Evolutionary conservation across 768 basidiomycete genomes (phyloP), one percentile per base, ranked within the genome.

Genomic region (Coprinopsis sp.): DNA sequence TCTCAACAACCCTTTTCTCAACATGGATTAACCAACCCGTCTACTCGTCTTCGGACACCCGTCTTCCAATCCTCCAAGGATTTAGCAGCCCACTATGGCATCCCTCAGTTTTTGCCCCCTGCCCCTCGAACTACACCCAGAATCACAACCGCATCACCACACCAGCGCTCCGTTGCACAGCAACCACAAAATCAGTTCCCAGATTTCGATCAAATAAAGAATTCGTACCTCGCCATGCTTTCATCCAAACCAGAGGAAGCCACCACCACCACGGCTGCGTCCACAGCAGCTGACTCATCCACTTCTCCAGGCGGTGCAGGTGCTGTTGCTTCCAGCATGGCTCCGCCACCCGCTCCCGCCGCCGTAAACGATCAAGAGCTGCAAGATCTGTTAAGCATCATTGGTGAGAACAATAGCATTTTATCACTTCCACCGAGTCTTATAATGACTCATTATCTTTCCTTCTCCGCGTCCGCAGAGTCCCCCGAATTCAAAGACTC

Each of bases 51-150:
- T 64, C 68, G 79, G 82, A 84, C 86, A 70, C 18, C 44, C 22
- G 76, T 86, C 55, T 86, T 85, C 58, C 65, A 70, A 57, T 77
- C 77, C 63, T 67, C 81, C 44, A 74, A 76, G 66, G 86, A 84
- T 69, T 69, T 85, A 47, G 81, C 84, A 57, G 72, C 80, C 58
- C 86, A 87, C 49, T 81, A 87, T 86, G 86, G 85, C 67, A 79
- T 88, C 61, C 86, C 87, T 50, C 77, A 80, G 54, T 76, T 72
- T 52, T 64, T 89, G 38, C 86, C 87, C 37, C 79, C 78, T 43
- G 77, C 79, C 46, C 86, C 86, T 51, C 75, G 78, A 44, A 78
- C 79, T 61, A 72, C 70, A 54, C 72, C 76, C 48, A 72, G 63
- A 59, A 72, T 73, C 45, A 69, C 71, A 66, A 64, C 69, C 56